Base-by-base conservation (phyloP, 1,139 yeast genomes). In the Geotrichum reessii region DNA sequence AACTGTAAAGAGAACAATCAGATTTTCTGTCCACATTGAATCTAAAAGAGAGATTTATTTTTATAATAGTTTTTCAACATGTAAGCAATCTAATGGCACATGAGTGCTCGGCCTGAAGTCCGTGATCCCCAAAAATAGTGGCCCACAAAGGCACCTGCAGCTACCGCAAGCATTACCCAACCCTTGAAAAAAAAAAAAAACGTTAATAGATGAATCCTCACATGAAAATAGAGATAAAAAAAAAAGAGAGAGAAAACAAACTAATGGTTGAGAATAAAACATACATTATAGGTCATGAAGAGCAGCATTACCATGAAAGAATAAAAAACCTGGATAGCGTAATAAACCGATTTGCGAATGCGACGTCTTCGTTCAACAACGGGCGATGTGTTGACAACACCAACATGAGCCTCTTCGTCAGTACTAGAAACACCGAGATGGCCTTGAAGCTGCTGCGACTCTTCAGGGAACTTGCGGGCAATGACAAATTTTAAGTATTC, bases 121-220 rank as follows among this genome's bases (percentile, higher is more conserved):
- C 64, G 71, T n/a, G 53, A 28, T 7, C 79, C 84, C 87, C 91
- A 88, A 14, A 81, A 50, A 66, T 78, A 82, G 66, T 84, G 79
- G 0, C 95, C 95, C 27, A 83, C 48, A 19, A 77, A 78, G 1
- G 93, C 93, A 1, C 95, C 95, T 3, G 79, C 63, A 0, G 82
- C 84, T 28, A 86, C 87, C 1, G 92, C 84, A 17, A 83, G 58
- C 93, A 87, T 87, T 55, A 84, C 79, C 90, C 91, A 87, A 4
- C 93, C 90, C 70, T 69, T 56, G 14, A 9, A n/a, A 37, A n/a
- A 9, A 37, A 12, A 37, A 12, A 14, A 37, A 14, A 37, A n/a
- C 7, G 53, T 14, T 24, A 2, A 46, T 8, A 51, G 21, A n/a
- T 37, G 12, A 40, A 19, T 5, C 17, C 28, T 12, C 17, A 3